Percentiles rank a stretch among this genome's conserved stretches.
Conservation (phyloP, 768 basidiomycete species). For the Mycena belliarum region DNA sequence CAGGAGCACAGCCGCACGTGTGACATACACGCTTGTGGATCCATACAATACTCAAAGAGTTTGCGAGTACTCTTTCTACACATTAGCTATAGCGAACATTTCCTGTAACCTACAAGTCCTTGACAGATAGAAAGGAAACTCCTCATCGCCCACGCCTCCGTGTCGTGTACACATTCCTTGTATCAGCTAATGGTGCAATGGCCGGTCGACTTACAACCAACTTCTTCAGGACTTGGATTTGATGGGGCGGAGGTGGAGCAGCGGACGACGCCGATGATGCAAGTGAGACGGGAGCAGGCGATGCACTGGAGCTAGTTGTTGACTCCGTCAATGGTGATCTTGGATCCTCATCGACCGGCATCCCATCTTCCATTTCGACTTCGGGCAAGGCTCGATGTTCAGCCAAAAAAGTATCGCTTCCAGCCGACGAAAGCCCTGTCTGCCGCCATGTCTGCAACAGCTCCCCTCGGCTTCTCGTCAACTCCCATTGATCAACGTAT, state of each 20-base stretch:
- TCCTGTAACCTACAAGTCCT: not conserved
- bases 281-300: conserved; percentile 32
- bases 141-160: conserved; percentile 26
- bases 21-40: too few species aligned
- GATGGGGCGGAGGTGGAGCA: conserved; percentile 22
- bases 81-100: too few species aligned
- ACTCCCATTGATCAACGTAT: conserved; percentile 69
- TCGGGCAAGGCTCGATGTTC: conserved; percentile 38
- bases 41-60: too few species aligned
- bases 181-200: conserved; percentile 38
- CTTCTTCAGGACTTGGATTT: conserved; percentile 21
- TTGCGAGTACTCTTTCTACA: too few species aligned
- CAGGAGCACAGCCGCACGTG: too few species aligned
- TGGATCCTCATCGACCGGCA: conserved; percentile 19
- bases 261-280: conserved; percentile 42
- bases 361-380: conserved; percentile 24
- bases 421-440: conserved; percentile 27
- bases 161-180: conserved; percentile 43
- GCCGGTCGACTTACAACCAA: conserved; percentile 14
- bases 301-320: conserved; percentile 12
- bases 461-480: conserved; percentile 63
- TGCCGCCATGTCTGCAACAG: conserved; percentile 56
- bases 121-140: too few species aligned
- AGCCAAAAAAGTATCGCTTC: conserved; percentile 39
- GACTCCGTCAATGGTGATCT: conserved; percentile 14